Evolutionary conservation across 2,329 filamentous ascomycete species (phyloP), one percentile per base, ranked within the genome.

Genomic region (Didymosphaeria variabile): DNA sequence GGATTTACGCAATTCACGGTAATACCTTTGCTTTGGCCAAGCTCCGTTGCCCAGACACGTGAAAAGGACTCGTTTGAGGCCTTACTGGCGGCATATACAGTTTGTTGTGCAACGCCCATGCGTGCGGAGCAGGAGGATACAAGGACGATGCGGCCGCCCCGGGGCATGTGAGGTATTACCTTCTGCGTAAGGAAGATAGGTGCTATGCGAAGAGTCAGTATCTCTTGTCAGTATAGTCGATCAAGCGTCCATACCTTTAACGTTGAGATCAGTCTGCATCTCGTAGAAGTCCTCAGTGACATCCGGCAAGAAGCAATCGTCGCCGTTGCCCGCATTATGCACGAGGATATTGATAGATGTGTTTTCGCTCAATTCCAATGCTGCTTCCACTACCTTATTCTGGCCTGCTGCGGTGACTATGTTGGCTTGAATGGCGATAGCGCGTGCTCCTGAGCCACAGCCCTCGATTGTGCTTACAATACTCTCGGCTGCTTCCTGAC

Each of bases 1-100:
- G 86, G 85, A 19, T 82, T 83, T 3, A 88, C 82, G 1, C 80
- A 78, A 63, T 88, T 89, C 17, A 87, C 86, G 0, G 86, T 88
- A 55, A 84, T 84, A 0, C 85, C 85, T 55, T 82, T 73, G 1
- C 74, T 65, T 66, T 59, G 67, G 0, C 85, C 86, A n/a, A 88
- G 72, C 73, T 88, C 86, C 0, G 78, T 78, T 0, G 87, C 86
- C 84, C 84, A 87, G 26, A 78, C 81, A 0, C 86, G 77, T 9
- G 86, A 88, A 40, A 88, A 71, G 0, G 80, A 84, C 69, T 62
- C 60, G 32, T 59, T 55, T 7, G 60, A 57, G 6, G 60, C 60
- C 50, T 62, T 62, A 5, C 34, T 51, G 5, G 60, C 60, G 12
- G 47, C 57, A 17, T 62, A 62, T 2, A 62, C 68, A 2, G 80